phyloP scores from a whole-genome alignment of 2,329 filamentous ascomycete species.

The Chaetomiaceae sp. region DNA sequence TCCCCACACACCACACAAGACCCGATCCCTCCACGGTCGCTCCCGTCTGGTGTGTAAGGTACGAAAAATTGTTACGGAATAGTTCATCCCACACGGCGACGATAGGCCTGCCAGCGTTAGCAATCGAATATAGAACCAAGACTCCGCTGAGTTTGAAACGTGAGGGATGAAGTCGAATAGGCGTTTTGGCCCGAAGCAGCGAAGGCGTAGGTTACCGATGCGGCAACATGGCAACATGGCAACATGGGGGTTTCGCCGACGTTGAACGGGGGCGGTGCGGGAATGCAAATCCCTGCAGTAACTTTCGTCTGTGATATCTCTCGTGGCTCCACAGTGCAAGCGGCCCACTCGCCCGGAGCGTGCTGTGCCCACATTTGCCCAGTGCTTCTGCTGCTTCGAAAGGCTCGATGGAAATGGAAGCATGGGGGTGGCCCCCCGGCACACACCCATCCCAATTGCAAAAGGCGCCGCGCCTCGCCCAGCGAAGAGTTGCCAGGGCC shows the following conservation, averaged over 20 bases:
- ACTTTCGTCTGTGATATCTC: slow-evolving; percentile 23
- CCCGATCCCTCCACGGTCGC: no score
- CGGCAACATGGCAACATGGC: slow-evolving; percentile 23
- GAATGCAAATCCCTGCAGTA: slow-evolving; percentile 28
- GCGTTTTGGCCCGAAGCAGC: slow-evolving; percentile 18
- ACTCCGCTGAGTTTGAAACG: no score
- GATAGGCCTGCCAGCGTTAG: no score
- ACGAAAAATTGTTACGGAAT: no score
- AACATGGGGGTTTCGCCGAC: slow-evolving; percentile 24
- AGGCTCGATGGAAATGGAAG: slow-evolving; percentile 8
- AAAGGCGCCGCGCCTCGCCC: slow-evolving; percentile 18
- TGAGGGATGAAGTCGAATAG: slow-evolving; percentile 22
- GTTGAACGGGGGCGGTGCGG: slow-evolving; percentile 24
- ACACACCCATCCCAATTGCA: slow-evolving; percentile 3
- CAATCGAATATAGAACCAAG: no score
- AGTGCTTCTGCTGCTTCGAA: neutral
- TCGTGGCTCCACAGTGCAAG: slow-evolving; percentile 20
- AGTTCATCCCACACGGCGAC: neutral
- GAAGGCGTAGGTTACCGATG: slow-evolving; percentile 16
- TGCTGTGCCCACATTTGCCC: neutral
- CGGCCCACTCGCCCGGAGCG: slow-evolving; percentile 20
- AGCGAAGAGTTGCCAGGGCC: slow-evolving; percentile 10
- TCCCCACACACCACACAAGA: no score
- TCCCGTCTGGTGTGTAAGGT: no score
- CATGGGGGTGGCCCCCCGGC: slow-evolving; percentile 4